Conservation (phyloP, 495 filamentous ascomycete species). For the Antarctomyces pellizariae region DNA sequence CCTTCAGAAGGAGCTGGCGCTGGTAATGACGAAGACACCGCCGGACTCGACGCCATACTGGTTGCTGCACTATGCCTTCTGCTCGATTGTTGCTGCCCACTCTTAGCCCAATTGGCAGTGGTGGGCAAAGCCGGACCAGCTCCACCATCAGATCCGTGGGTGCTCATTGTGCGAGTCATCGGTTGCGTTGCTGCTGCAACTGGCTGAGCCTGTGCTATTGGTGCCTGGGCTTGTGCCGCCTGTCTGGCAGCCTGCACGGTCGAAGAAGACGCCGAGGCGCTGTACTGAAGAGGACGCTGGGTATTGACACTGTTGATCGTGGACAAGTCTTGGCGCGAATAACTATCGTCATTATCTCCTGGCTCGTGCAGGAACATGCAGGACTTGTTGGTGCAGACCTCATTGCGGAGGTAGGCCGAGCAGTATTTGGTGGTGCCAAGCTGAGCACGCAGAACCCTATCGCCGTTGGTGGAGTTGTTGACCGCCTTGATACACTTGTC, state of each 20-base stretch:
- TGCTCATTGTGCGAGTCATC: constrained; percentile 51
- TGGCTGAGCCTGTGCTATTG: constrained; percentile 21
- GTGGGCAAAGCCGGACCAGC: constrained; percentile 78
- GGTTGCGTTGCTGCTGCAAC: constrained; percentile 35
- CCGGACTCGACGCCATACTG: constrained; percentile 64
- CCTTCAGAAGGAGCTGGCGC: constrained; percentile 20
- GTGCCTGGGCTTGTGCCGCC: constrained; percentile 18
- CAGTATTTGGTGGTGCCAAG: constrained; percentile 98
- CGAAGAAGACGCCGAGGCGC: constrained; percentile 24
- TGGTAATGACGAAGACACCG: constrained; percentile 35
- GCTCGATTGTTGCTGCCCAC: constrained; percentile 45
- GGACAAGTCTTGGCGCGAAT: constrained; percentile 82
- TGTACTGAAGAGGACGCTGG: constrained; percentile 34
- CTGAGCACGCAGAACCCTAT: constrained; percentile 69
- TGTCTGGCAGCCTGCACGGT: constrained; percentile 18
- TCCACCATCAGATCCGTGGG: constrained; percentile 42
- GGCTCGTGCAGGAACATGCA: constrained; percentile 98
- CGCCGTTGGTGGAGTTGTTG: constrained; percentile 77
- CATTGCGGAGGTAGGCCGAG: constrained; percentile 83
- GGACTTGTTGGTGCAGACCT: constrained; percentile 76
- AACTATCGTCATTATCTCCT: constrained; percentile 90
- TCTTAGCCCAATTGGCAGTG: constrained; percentile 79
- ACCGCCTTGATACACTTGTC: constrained; percentile 73
- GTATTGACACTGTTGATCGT: constrained; percentile 78
- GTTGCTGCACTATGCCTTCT: constrained; percentile 53